phyloP scores from a whole-genome alignment of 768 basidiomycete genomes.

The Pilatotrama ljubarskyi region DNA sequence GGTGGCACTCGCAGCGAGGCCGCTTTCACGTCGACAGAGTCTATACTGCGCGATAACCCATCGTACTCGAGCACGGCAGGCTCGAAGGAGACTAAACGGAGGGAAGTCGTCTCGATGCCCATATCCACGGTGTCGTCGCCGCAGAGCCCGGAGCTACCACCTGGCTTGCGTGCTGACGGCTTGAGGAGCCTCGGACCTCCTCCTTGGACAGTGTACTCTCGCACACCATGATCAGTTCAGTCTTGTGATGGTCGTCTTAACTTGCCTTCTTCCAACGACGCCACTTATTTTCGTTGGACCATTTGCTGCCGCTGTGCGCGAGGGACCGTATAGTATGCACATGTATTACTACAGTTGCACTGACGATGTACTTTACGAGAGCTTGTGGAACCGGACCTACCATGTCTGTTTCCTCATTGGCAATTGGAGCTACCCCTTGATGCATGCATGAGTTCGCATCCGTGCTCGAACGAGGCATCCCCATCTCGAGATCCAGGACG shows the following conservation, averaged over 20 bases:
- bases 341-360: background rate
- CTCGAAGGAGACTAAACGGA: background rate
- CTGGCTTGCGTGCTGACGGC: background rate
- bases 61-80: constrained; percentile 15
- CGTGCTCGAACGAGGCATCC: background rate
- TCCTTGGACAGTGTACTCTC: background rate
- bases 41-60: constrained; percentile 29
- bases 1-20: constrained; percentile 2
- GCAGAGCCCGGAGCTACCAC: background rate
- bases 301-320: no score
- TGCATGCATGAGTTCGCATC: no score
- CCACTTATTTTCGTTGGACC: background rate
- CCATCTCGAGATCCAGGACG: background rate
- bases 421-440: no score
- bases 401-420: no score
- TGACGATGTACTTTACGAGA: no score
- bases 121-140: background rate
- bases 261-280: background rate
- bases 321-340: no score
- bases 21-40: constrained; percentile 27
- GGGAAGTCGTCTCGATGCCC: constrained; percentile 1
- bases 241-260: background rate
- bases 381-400: no score
- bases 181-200: background rate
- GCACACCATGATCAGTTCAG: background rate